phyloP scores from a whole-genome alignment of 2,329 filamentous ascomycete genomes.

The Fusarium chlamydosporum region DNA sequence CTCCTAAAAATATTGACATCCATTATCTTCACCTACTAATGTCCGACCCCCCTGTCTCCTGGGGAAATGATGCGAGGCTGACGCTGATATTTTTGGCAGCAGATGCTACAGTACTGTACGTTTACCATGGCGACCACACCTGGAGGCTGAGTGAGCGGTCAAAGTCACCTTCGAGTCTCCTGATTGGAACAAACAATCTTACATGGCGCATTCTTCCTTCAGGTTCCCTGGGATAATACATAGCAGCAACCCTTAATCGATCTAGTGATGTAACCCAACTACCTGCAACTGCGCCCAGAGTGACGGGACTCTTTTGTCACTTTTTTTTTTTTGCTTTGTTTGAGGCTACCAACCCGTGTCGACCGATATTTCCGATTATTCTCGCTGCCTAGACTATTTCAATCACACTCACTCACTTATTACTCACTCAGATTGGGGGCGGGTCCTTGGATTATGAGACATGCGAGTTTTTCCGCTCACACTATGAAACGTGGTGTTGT shows the following conservation, averaged over 20 bases:
- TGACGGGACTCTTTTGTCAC: slow-evolving; percentile 34
- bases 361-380: slow-evolving; percentile 34
- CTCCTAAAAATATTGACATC: slow-evolving; percentile 12
- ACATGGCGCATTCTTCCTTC: slow-evolving; percentile 31
- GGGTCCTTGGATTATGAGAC: slow-evolving; percentile 16
- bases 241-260: slow-evolving; percentile 26
- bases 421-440: neutral
- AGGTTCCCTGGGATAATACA: slow-evolving; percentile 16
- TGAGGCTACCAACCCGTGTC: slow-evolving; percentile 1
- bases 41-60: slow-evolving; percentile 35
- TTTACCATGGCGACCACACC: slow-evolving; percentile 11
- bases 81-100: slow-evolving; percentile 40
- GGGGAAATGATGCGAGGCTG: slow-evolving; percentile 43
- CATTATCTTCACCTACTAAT: slow-evolving; percentile 26
- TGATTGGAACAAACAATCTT: slow-evolving; percentile 37
- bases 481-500: slow-evolving; percentile 37
- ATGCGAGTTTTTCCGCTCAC: slow-evolving; percentile 31
- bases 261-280: slow-evolving; percentile 40
- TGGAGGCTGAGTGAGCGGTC: slow-evolving; percentile 21
- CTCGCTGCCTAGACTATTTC: slow-evolving; percentile 17
- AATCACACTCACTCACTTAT: neutral
- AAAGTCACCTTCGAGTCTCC: slow-evolving; percentile 9
- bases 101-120: slow-evolving; percentile 4
- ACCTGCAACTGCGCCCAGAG: slow-evolving; percentile 8
- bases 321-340: slow-evolving; percentile 19